Percentiles rank a stretch among this genome's conserved stretches.
These are phyloP conservation scores for Ascochyta fabae DNA, from an alignment of 2,329 filamentous ascomycete species.

Conservation along the genomic window DNA sequence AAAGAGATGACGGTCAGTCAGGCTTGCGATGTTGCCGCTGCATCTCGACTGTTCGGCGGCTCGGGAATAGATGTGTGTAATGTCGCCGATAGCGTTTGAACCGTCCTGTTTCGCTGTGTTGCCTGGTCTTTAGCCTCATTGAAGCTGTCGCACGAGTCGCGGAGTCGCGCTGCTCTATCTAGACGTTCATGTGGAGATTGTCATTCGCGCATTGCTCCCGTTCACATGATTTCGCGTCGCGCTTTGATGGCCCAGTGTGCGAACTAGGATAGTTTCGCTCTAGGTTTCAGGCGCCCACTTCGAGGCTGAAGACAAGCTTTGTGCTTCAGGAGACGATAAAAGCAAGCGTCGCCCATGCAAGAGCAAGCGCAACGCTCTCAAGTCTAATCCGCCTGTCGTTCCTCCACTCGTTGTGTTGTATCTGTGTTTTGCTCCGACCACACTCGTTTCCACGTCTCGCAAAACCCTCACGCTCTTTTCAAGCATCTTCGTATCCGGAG, in stretches of 20 bases:
- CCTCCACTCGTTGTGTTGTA: conserved; percentile 1
- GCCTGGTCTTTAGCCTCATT: conserved; percentile 2
- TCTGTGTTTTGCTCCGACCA: conserved; percentile 1
- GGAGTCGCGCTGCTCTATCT: conserved; percentile 8
- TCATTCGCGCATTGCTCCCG: conserved; percentile 6
- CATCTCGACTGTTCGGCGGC: not conserved
- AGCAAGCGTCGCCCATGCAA: conserved; percentile 10
- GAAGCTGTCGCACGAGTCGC: conserved; percentile 4
- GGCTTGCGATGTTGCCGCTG: not conserved
- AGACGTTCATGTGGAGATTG: not conserved
- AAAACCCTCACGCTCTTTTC: conserved; percentile 1
- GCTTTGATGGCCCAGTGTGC: not conserved
- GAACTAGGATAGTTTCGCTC: conserved; percentile 6
- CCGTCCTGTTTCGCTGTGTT: conserved; percentile 2
- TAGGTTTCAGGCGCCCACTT: conserved; percentile 16
- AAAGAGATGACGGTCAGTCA: not conserved
- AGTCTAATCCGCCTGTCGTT: conserved; percentile 11
- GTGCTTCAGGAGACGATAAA: conserved; percentile 21
- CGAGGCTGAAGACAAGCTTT: conserved; percentile 15
- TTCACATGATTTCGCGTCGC: not conserved
- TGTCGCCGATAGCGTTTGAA: not conserved
- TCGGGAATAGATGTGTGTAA: not conserved
- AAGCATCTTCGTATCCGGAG: not conserved
- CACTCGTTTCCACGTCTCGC: conserved; percentile 14
- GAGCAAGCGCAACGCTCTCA: conserved; percentile 16